Base-by-base conservation (phyloP, 352 stramenopile species). In the Phytopythium ostracodes region DNA sequence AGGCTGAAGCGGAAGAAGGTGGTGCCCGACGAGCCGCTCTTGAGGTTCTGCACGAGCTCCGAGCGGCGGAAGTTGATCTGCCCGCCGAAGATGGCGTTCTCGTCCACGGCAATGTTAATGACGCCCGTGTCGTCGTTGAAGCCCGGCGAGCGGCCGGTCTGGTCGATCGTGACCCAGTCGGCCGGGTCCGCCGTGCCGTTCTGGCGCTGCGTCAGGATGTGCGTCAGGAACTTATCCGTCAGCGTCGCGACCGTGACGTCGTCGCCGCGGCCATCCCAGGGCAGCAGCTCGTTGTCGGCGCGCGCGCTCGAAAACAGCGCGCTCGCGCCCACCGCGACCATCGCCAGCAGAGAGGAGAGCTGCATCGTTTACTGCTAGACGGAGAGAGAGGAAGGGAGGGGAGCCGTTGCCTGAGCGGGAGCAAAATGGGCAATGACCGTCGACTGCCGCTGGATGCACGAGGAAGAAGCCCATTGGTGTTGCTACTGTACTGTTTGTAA, bases 11-110 rank as follows among this genome's bases (percentile, higher is more conserved):
- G 81, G 67, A 90, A 90, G 64, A 88, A 87, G 46, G 73, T 84
- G 38, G 73, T 83, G 53, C 70, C 70, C 12, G 46, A 62, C 6
- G 59, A 69, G 46, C 82, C 73, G 35, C 66, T 66, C 0, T 64
- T 65, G 20, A 90, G 59, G 42, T 83, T 70, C 66, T 88, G 81
- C 60, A 90, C 81, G 24, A 90, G 69, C 46, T 90, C 81, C 3
- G 81, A 87, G 51, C 81, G 81, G 49, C 78, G 75, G 62, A 90
- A 88, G 67, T 83, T 86, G 49, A 60, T 74, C 66, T 90, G 78
- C 2, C 62, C 68, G 7, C 68, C 65, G 64, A 87, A 89, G 54
- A 87, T 82, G 44, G 77, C 76, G 43, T 83, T 57, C 53, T 75
- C 60, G 64, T 89, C 79, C 35, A 89, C 79, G 27, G 62, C 75